Base-by-base conservation (phyloP, 2,329 filamentous ascomycete genomes). In the Lachnellula suecica region DNA sequence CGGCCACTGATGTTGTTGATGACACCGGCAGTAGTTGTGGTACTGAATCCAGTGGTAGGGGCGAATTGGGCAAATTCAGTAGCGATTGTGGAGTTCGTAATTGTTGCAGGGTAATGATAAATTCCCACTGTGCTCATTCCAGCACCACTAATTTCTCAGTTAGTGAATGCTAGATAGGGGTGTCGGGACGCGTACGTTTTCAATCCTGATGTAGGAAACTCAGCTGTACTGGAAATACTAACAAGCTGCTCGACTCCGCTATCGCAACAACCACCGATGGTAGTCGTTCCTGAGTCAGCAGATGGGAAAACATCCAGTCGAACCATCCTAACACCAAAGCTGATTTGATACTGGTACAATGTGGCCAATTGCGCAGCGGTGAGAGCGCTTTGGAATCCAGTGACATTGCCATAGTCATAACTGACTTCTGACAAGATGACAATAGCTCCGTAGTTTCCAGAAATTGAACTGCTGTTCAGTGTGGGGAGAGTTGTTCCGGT, bases 381-480 rank as follows among this genome's bases (percentile, higher is more conserved):
- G 52, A 85, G 65, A 29, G 59, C 60, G 47, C 59, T 64, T 45
- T 61, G 53, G 45, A 61, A 64, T 2, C 58, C 60, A 19, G 44
- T 9, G 11, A 57, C 54, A 47, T 77, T 79, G 19, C 79, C 81
- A 61, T 78, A 85, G 65, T 82, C 53, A 50, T 66, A 66, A 46
- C 59, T 63, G 38, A 66, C 63, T 58, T 65, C 63, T 11, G 61
- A 63, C 15, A 65, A 47, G 19, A 66, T 52, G 19, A 85, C 72
- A 61, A 85, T 82, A 44, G 79, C 81, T 20, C 80, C 82, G 60
- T 78, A 85, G 64, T 82, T 83, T 54, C 82, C 82, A 47, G 71
- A 66, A 3, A 69, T 72, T 3, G 66, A 70, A 27, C 56, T 56
- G 11, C 71, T 70, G 60, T 79, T 83, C 27, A 85, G 72, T 0